phyloP scores from a whole-genome alignment of 495 filamentous ascomycete genomes.

The Saxophila tyrrhenica region DNA sequence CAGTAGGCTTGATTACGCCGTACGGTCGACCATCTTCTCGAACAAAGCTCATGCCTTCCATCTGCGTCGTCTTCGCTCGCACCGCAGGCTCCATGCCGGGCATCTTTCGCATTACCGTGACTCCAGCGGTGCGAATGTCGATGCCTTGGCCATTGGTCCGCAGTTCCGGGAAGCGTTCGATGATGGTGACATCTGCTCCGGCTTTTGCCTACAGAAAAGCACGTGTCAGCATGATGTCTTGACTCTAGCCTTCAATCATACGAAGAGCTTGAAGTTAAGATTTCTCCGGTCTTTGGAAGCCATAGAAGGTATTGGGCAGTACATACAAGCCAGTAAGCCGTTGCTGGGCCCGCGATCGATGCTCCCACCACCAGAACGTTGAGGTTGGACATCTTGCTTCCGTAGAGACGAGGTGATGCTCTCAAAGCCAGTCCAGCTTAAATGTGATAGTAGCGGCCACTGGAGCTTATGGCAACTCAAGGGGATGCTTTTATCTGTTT shows the following conservation, averaged over 20 bases:
- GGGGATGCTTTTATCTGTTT: too few relatives aligned
- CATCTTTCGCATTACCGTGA: slow-evolving; percentile 41
- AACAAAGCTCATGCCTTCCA: slow-evolving; percentile 39
- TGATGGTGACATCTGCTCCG: slow-evolving; percentile 39
- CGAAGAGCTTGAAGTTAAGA: too few relatives aligned
- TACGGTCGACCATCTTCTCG: slow-evolving; percentile 26
- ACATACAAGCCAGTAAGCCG: slow-evolving; percentile 44
- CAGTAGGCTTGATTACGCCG: slow-evolving; percentile 35
- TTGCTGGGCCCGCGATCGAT: slow-evolving; percentile 28
- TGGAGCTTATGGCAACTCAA: too few relatives aligned
- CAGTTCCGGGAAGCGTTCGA: slow-evolving; percentile 39
- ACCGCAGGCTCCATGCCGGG: slow-evolving; percentile 37
- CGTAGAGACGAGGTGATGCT: too few relatives aligned
- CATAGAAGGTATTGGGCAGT: too few relatives aligned
- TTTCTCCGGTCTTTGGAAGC: too few relatives aligned
- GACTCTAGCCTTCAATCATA: too few relatives aligned
- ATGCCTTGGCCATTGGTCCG: slow-evolving; percentile 40
- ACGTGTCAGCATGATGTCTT: too few relatives aligned
- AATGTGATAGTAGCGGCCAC: too few relatives aligned
- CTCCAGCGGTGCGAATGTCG: slow-evolving; percentile 38
- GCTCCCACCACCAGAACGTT: slow-evolving; percentile 21
- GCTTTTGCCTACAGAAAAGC: too few relatives aligned
- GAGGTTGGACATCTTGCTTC: background rate
- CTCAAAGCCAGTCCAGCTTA: too few relatives aligned
- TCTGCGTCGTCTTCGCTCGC: slow-evolving; percentile 28